These are phyloP conservation scores for Cudoniella acicularis DNA, from an alignment of 495 filamentous ascomycete genomes.

Conservation along the genomic window DNA sequence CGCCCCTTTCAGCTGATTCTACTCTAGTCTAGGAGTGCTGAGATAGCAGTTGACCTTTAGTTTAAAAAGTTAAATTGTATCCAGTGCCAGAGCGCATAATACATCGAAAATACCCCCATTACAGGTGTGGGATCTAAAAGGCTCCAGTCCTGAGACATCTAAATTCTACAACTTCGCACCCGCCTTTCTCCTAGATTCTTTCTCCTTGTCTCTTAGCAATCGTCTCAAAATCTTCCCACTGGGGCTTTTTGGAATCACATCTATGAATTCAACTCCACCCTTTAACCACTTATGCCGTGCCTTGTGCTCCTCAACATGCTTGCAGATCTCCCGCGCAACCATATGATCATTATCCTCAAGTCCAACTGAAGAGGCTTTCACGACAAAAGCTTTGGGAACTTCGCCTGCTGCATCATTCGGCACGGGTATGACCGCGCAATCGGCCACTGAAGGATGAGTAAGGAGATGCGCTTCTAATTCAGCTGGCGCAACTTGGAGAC, in stretches of 20 bases:
- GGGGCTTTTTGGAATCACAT: constrained; percentile 80
- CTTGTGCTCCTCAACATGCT: constrained; percentile 80
- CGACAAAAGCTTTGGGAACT: constrained; percentile 83
- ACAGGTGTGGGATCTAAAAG: no score
- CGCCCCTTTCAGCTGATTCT: not conserved
- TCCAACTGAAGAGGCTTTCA: constrained; percentile 60
- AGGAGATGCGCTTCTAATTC: constrained; percentile 89
- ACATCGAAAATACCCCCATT: no score
- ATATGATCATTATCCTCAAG: constrained; percentile 57
- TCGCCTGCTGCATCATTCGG: constrained; percentile 75
- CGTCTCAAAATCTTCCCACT: constrained; percentile 89
- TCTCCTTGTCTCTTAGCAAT: constrained; percentile 76
- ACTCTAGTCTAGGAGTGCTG: not conserved
- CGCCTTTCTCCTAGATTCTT: constrained; percentile 34
- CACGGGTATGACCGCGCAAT: constrained; percentile 80
- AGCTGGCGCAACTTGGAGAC: constrained; percentile 85
- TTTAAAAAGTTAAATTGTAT: no score
- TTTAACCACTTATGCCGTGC: constrained; percentile 86
- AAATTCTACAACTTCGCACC: constrained; percentile 22
- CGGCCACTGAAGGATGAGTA: constrained; percentile 73
- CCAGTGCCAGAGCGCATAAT: no score
- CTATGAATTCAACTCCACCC: constrained; percentile 76
- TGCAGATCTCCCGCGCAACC: constrained; percentile 59
- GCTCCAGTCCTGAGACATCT: not conserved
- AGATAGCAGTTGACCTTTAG: no score